These are phyloP conservation scores for Bryoerythrophyllum caledonicum DNA, from an alignment of 225 moss, liverwort and hornwort genomes.

Conservation along the genomic window DNA sequence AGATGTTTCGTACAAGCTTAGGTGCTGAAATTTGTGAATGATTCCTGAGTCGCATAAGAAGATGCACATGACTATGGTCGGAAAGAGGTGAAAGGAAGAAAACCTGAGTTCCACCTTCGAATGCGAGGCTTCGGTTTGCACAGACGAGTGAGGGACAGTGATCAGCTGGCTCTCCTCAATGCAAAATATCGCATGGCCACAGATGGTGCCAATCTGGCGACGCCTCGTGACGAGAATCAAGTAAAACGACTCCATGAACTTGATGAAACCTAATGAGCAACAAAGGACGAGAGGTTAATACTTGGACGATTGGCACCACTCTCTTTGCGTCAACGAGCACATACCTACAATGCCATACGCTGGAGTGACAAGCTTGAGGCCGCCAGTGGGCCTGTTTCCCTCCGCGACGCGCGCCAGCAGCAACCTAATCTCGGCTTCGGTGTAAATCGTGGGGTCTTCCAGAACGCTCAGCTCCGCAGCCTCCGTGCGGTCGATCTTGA, in stretches of 20 bases:
- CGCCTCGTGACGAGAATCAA: conserved; percentile 66
- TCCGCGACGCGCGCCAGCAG: conserved; percentile 62
- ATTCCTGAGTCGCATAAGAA: too few species aligned
- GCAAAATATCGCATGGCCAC: conserved; percentile 75
- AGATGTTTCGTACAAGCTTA: too few species aligned
- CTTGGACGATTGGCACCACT: background rate
- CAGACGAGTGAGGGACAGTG: conserved; percentile 59
- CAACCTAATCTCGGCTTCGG: conserved; percentile 60
- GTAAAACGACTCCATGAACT: conserved; percentile 79
- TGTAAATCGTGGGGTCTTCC: conserved; percentile 72
- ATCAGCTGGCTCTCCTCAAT: conserved; percentile 73
- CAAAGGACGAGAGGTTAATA: background rate
- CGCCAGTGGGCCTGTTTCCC: conserved; percentile 70
- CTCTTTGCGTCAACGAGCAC: background rate
- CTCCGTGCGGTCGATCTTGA: conserved; percentile 77
- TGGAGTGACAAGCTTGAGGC: conserved; percentile 62
- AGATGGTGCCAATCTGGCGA: conserved; percentile 72
- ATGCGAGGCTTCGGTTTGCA: conserved; percentile 62
- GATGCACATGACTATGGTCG: too few species aligned
- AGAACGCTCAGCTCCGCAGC: conserved; percentile 57
- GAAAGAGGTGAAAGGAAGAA: background rate
- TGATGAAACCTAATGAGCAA: conserved; percentile 57
- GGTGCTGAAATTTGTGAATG: too few species aligned
- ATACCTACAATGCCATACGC: conserved; percentile 83
- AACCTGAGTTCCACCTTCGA: conserved; percentile 77